A percentile compares a stretch with the other conserved stretches of the same genome.
phyloP scores from a whole-genome alignment of 1,284 basidiomycete species.

The Tremellales sp. region DNA sequence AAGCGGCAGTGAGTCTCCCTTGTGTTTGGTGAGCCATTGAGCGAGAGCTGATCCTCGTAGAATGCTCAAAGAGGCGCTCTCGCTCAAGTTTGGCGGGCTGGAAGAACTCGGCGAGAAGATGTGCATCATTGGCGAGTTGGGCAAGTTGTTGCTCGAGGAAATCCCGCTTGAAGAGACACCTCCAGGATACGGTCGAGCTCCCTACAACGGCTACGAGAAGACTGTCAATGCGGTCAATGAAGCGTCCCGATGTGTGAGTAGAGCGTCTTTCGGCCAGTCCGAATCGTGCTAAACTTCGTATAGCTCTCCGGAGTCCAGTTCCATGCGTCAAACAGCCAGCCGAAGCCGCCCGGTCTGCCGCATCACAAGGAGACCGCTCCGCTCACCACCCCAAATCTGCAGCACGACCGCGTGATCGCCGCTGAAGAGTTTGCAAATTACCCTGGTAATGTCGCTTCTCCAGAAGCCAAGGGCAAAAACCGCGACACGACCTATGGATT shows the following conservation, averaged over 20 bases:
- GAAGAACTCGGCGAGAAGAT: constrained; percentile 83
- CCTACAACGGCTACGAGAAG: constrained; percentile 61
- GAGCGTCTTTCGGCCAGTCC: background rate
- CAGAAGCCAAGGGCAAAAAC: constrained; percentile 16
- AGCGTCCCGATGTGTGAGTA: constrained; percentile 54
- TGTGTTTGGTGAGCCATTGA: background rate
- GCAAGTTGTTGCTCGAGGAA: constrained; percentile 72
- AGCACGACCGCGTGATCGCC: constrained; percentile 19
- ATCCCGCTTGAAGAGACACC: constrained; percentile 74
- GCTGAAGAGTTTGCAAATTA: constrained; percentile 39
- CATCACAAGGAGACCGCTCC: constrained; percentile 14
- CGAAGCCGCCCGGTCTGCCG: constrained; percentile 41
- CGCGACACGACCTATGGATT: constrained; percentile 13
- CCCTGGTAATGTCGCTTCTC: constrained; percentile 24
- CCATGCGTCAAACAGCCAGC: constrained; percentile 28
- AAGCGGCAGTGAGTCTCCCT: constrained; percentile 59
- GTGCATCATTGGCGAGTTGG: constrained; percentile 75
- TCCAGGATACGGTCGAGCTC: constrained; percentile 70
- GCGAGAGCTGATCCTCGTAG: constrained; percentile 16
- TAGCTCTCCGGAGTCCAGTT: constrained; percentile 42
- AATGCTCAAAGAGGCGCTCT: constrained; percentile 62
- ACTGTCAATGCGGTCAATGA: constrained; percentile 63
- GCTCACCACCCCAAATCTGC: constrained; percentile 18
- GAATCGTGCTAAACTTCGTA: background rate
- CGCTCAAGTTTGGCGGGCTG: constrained; percentile 81